Conservation (phyloP, 805 yeast genomes). For the Candida namnaoensis region DNA sequence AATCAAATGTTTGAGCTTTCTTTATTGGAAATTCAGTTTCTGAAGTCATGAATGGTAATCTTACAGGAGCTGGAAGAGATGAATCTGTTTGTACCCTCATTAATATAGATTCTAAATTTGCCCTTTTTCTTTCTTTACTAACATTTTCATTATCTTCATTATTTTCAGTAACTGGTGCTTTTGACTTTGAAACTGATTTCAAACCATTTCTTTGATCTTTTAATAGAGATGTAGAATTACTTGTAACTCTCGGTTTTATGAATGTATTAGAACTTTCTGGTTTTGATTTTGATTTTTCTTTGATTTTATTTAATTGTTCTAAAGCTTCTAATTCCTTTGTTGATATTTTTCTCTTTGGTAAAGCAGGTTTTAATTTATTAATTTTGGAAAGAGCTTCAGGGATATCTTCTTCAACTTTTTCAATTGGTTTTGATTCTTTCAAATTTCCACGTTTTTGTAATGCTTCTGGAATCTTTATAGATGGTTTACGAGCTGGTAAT, state of each 20-base stretch:
- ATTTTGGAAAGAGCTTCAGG: conserved; percentile 9
- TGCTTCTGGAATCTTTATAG: conserved; percentile 14
- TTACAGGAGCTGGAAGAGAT: neutral
- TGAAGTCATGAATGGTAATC: neutral
- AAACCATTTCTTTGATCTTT: conserved; percentile 6
- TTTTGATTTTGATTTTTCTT: neutral
- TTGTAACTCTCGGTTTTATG: conserved; percentile 13
- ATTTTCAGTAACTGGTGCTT: neutral
- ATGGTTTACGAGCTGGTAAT: conserved; percentile 12
- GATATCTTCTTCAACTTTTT: conserved; percentile 1
- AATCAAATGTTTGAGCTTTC: conserved; percentile 16
- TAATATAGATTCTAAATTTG: neutral
- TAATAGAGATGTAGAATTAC: conserved; percentile 12
- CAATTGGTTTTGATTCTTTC: neutral
- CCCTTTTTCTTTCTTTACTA: neutral
- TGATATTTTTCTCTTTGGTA: conserved; percentile 9
- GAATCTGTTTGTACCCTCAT: conserved; percentile 10
- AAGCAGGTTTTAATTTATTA: conserved; percentile 7
- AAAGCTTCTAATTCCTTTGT: conserved; percentile 12
- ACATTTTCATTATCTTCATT: neutral
- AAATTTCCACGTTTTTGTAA: conserved; percentile 3
- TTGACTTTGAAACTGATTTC: conserved; percentile 2
- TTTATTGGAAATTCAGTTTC: conserved; percentile 5
- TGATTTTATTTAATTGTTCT: conserved; percentile 9
- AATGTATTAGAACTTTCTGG: conserved; percentile 3